Evolutionary conservation across 139 green algal genomes (phyloP).

Genomic region (Monoraphidium neglectum): DNA sequence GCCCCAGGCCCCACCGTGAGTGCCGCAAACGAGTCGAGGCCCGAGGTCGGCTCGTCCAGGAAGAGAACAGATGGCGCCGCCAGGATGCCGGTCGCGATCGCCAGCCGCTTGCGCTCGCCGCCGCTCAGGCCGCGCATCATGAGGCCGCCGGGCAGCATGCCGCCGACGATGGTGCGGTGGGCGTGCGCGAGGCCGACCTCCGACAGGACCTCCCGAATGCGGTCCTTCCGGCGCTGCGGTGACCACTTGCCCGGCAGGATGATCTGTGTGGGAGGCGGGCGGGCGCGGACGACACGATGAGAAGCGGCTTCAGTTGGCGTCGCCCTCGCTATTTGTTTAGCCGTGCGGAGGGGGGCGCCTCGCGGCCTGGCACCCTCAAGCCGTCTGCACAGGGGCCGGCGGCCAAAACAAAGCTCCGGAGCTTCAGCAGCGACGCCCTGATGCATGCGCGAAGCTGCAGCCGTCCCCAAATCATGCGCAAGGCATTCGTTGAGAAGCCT

Average conservation of each 20-base stretch:
- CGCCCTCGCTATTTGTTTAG: no score
- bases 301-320: no score
- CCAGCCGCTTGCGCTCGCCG: slow-evolving; percentile 87
- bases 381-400: no score
- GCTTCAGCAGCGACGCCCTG: no score
- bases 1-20: slow-evolving; percentile 42
- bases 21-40: slow-evolving; percentile 72
- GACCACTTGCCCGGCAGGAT: not conserved
- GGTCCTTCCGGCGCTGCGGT: not conserved
- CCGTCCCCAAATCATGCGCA: no score
- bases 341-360: no score
- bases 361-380: no score
- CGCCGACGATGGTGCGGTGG: slow-evolving; percentile 48
- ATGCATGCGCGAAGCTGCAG: no score
- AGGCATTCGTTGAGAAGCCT: no score
- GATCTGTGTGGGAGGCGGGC: not conserved
- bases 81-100: slow-evolving; percentile 75
- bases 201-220: slow-evolving; percentile 14
- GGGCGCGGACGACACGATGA: no score
- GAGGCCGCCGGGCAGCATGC: slow-evolving; percentile 69
- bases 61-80: slow-evolving; percentile 56
- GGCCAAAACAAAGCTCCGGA: no score
- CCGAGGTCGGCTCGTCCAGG: slow-evolving; percentile 75
- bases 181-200: slow-evolving; percentile 10
- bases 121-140: slow-evolving; percentile 65